Percentiles rank a stretch among this genome's conserved stretches.
Conservation (phyloP, 768 basidiomycete genomes). For the Steccherinum ochraceum region DNA sequence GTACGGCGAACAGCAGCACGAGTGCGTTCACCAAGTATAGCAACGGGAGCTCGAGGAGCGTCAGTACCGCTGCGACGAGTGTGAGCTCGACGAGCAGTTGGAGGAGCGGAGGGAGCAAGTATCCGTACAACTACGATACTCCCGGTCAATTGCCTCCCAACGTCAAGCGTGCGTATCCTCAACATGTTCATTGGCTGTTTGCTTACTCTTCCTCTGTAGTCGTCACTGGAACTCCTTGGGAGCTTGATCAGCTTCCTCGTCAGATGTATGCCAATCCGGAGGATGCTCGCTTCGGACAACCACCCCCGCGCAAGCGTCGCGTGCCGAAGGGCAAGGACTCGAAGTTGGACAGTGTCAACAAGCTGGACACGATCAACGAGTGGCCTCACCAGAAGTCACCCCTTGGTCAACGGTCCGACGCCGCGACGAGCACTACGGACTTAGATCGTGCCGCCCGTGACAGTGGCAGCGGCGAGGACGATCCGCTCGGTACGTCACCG, state of each 20-base stretch:
- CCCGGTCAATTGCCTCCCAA: slow-evolving; percentile 35
- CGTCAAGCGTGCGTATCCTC: slow-evolving; percentile 65
- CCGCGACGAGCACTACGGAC: slow-evolving; percentile 72
- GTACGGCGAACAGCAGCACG: slow-evolving; percentile 33
- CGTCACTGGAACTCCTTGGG: slow-evolving; percentile 75
- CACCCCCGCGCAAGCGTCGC: slow-evolving; percentile 57
- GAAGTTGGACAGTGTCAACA: slow-evolving; percentile 66
- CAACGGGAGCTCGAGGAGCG: slow-evolving; percentile 58
- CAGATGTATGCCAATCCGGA: slow-evolving; percentile 54
- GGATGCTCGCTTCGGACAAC: slow-evolving; percentile 57
- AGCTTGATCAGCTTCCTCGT: slow-evolving; percentile 61
- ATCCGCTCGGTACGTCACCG: slow-evolving; percentile 41
- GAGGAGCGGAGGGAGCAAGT: slow-evolving; percentile 37
- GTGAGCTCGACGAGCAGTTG: slow-evolving; percentile 63
- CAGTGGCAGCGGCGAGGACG: slow-evolving; percentile 22
- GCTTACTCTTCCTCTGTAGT: slow-evolving; percentile 33
- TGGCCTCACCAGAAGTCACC: slow-evolving; percentile 42
- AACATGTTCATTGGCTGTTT: not conserved
- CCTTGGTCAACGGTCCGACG: slow-evolving; percentile 44
- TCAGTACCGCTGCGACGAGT: slow-evolving; percentile 78
- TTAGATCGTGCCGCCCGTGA: slow-evolving; percentile 37
- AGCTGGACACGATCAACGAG: slow-evolving; percentile 72
- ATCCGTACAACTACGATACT: slow-evolving; percentile 10
- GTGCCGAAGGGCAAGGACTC: slow-evolving; percentile 51
- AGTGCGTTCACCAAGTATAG: slow-evolving; percentile 79